Evolutionary conservation across 805 yeast species (phyloP).

Genomic region (Nakazawaea anatomiae): DNA sequence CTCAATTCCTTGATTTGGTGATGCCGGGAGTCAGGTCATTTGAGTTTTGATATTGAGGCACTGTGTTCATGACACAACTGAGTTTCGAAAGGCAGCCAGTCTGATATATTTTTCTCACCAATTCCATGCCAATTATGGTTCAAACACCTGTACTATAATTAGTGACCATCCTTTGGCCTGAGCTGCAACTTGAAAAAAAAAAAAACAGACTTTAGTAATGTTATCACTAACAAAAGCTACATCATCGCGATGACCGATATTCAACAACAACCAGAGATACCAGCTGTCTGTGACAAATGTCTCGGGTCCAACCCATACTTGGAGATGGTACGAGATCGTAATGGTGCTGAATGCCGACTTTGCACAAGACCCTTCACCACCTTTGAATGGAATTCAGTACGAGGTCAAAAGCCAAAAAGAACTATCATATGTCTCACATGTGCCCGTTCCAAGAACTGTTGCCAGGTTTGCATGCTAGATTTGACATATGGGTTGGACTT

Average conservation of each 20-base stretch:
- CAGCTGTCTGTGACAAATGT: slow-evolving; percentile 70
- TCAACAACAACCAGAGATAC: slow-evolving; percentile 29
- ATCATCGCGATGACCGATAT: not conserved
- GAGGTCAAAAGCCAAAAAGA: slow-evolving; percentile 32
- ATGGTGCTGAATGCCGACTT: slow-evolving; percentile 78
- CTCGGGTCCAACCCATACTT: slow-evolving; percentile 61
- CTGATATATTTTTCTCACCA: too few relatives aligned
- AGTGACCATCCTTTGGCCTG: too few relatives aligned
- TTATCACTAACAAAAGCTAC: too few relatives aligned
- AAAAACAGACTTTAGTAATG: not conserved
- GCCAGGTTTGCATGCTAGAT: slow-evolving; percentile 86
- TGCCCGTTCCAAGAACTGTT: slow-evolving; percentile 72
- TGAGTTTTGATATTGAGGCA: too few relatives aligned
- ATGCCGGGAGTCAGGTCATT: too few relatives aligned
- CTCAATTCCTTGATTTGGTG: too few relatives aligned
- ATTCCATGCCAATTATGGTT: too few relatives aligned
- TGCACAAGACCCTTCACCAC: slow-evolving; percentile 84
- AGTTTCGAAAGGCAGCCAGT: too few relatives aligned
- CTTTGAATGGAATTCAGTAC: slow-evolving; percentile 56
- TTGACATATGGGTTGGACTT: slow-evolving; percentile 76
- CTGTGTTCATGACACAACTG: too few relatives aligned
- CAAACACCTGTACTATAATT: too few relatives aligned
- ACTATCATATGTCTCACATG: slow-evolving; percentile 78
- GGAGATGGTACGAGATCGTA: slow-evolving; percentile 63
- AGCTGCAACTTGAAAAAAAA: not conserved